phyloP scores from a whole-genome alignment of 1,284 basidiomycete genomes.

The Marasmius oreades region DNA sequence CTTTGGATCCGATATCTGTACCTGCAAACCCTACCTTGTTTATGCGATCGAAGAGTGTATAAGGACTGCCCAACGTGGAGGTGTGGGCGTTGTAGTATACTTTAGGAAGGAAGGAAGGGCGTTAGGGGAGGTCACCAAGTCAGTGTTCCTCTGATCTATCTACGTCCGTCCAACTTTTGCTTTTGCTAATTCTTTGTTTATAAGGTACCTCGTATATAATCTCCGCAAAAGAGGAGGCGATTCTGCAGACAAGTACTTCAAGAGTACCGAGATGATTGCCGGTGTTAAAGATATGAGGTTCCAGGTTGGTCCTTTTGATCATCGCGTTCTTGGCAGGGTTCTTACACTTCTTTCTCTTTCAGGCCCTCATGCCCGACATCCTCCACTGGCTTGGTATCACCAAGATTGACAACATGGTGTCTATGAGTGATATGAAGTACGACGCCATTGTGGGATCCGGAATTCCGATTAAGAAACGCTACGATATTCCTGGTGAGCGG shows the following conservation, averaged over 20 bases:
- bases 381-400: slow-evolving; percentile 91
- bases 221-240: slow-evolving; percentile 93
- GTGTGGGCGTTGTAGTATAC: slow-evolving; percentile 91
- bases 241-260: slow-evolving; percentile 91
- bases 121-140: slow-evolving; percentile 91
- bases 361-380: slow-evolving; percentile 92
- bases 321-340: not conserved
- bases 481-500: slow-evolving; percentile 76
- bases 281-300: slow-evolving; percentile 96
- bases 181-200: not conserved
- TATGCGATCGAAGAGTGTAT: slow-evolving; percentile 91
- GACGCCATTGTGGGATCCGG: slow-evolving; percentile 88
- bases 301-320: slow-evolving; percentile 38
- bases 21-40: slow-evolving; percentile 90
- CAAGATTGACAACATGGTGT: slow-evolving; percentile 88
- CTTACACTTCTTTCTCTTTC: not conserved
- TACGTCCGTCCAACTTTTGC: no score
- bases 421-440: slow-evolving; percentile 96
- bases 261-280: slow-evolving; percentile 88
- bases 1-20: slow-evolving; percentile 92
- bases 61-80: slow-evolving; percentile 59
- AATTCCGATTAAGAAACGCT: slow-evolving; percentile 79
- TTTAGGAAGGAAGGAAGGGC: slow-evolving; percentile 94
- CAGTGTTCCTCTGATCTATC: slow-evolving; percentile 19
- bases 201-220: slow-evolving; percentile 88